These are phyloP conservation scores for Lachancea meyersii DNA, from an alignment of 805 yeast genomes.

Conservation along the genomic window DNA sequence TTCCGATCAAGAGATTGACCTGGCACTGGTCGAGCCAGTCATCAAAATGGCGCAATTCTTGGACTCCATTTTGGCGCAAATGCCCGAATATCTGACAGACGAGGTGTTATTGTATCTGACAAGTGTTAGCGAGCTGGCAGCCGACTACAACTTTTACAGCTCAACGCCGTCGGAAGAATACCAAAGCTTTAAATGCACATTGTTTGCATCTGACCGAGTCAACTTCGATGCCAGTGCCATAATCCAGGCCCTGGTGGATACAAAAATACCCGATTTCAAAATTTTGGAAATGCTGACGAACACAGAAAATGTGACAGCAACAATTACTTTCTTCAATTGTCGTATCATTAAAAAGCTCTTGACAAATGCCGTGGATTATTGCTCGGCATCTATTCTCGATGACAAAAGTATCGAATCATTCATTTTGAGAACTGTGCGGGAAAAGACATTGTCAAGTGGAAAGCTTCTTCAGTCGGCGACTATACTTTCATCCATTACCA, in stretches of 20 bases:
- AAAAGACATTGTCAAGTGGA: conserved; percentile 31
- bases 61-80: conserved; percentile 13
- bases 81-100: conserved; percentile 12
- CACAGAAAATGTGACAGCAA: conserved; percentile 3
- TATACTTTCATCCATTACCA: conserved; percentile 31
- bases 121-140: conserved; percentile 33
- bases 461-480: conserved; percentile 29
- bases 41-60: conserved; percentile 24
- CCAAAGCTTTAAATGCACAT: conserved; percentile 15
- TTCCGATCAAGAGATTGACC: conserved; percentile 5
- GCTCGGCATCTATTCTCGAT: conserved; percentile 23
- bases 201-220: conserved; percentile 15
- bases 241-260: conserved; percentile 5
- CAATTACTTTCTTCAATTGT: conserved; percentile 30
- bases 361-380: conserved; percentile 27
- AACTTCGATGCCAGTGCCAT: conserved; percentile 11
- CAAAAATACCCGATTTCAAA: background rate
- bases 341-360: conserved; percentile 34
- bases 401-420: conserved; percentile 28
- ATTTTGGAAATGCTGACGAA: background rate
- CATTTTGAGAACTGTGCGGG: conserved; percentile 31
- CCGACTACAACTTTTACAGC: conserved; percentile 36
- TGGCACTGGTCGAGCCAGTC: background rate
- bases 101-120: conserved; percentile 27
- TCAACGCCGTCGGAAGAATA: conserved; percentile 16